Evolutionary conservation across 208 protist genomes (phyloP), one percentile per base, ranked within the genome.

Genomic region (Angomonas deanei): DNA sequence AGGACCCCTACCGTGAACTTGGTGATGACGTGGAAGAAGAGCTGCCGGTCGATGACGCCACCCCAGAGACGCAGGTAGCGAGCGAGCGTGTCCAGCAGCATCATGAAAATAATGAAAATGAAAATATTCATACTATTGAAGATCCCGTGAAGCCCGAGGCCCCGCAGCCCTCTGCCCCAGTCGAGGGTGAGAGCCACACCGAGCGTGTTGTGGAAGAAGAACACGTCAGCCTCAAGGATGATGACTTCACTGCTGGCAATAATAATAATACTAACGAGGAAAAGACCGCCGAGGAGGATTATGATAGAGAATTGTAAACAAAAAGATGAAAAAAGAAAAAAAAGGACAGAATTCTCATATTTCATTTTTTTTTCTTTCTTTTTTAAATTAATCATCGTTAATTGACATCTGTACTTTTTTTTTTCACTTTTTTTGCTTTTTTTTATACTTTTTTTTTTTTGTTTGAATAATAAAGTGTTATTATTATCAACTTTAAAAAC

Each of bases 31-130:
- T 56, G 42, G 19, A 49, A 67, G 59, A 57, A 66, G 19, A 34
- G 21, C 58, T 48, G 42, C 55, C 33, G 60, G 38, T 63, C 60
- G 60, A 6, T 11, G 23, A 65, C n/a, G n/a, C n/a, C n/a, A n/a
- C n/a, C n/a, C n/a, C n/a, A n/a, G n/a, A n/a, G n/a, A n/a, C n/a
- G n/a, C n/a, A n/a, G n/a, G n/a, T n/a, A n/a, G n/a, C n/a, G n/a
- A n/a, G n/a, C n/a, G n/a, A n/a, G n/a, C n/a, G n/a, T n/a, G n/a
- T n/a, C n/a, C n/a, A n/a, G n/a, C n/a, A 42, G 8, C 8, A 42
- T 42, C 8, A 42, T 53, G 23, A 53, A 28, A 53, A 53, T 53
- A 53, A 53, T 53, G 47, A 53, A 53, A 53, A 53, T 53, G 47
- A 53, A 53, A 53, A 42, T 42, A 42, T n/a, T 42, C 8, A 42